Percentiles rank a stretch among this genome's conserved stretches.
Evolutionary conservation across 495 filamentous ascomycete species (phyloP).

Genomic region (Penicilliopsis zonata): DNA sequence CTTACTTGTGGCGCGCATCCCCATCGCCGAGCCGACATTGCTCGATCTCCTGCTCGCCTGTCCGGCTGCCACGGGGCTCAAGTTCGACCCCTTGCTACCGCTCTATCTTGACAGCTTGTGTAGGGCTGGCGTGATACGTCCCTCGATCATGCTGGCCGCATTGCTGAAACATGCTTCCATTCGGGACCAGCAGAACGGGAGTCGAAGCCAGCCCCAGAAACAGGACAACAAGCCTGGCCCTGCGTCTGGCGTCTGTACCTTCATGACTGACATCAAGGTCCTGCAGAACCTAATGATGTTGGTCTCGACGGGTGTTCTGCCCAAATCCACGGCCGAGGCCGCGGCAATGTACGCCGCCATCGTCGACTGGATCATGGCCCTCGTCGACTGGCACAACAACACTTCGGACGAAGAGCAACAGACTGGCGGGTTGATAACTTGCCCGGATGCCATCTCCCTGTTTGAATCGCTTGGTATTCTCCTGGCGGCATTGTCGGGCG

Average conservation of each 20-base stretch:
- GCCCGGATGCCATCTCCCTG: slow-evolving; percentile 28
- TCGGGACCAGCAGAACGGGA: slow-evolving; percentile 12
- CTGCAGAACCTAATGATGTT: slow-evolving; percentile 32
- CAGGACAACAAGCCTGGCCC: slow-evolving; percentile 8
- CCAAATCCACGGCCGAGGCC: slow-evolving; percentile 18
- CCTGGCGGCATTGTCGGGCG: slow-evolving; percentile 29
- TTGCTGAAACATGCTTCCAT: slow-evolving; percentile 47
- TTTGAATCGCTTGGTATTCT: slow-evolving; percentile 34
- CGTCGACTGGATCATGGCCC: slow-evolving; percentile 27
- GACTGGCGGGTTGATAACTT: slow-evolving; percentile 21
- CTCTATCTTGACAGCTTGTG: slow-evolving; percentile 53
- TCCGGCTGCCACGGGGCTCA: slow-evolving; percentile 29
- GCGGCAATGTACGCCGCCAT: slow-evolving; percentile 20
- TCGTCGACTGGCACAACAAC: slow-evolving; percentile 26
- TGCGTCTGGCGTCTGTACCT: slow-evolving; percentile 11
- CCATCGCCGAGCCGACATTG: slow-evolving; percentile 28
- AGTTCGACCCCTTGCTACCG: slow-evolving; percentile 51
- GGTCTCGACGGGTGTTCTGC: slow-evolving; percentile 22
- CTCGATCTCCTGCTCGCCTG: slow-evolving; percentile 50
- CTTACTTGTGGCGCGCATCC: slow-evolving; percentile 18
- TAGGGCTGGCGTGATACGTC: slow-evolving; percentile 37
- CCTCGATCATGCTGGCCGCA: slow-evolving; percentile 42
- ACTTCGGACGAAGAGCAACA: slow-evolving; percentile 16
- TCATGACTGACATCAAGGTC: slow-evolving; percentile 35
- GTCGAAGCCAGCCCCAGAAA: slow-evolving; percentile 5